Evolutionary conservation across 164 flowering plant species (phyloP).

Genomic region (Platanus orientalis): DNA sequence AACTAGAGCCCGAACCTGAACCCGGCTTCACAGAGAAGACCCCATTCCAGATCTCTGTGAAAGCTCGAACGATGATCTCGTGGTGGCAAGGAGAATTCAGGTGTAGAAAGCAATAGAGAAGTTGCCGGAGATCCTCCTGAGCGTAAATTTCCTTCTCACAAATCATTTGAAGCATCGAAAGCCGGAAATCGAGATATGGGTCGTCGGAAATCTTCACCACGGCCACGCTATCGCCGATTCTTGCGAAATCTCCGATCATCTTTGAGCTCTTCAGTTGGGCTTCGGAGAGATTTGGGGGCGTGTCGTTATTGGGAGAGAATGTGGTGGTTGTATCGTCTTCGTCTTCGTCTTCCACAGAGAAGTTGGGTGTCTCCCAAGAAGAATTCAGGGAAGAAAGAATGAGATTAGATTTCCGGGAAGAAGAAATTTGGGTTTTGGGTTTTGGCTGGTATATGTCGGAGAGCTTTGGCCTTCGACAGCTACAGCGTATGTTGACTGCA

Average conservation of each 20-base stretch:
- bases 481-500: slow-evolving; percentile 51
- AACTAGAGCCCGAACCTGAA: slow-evolving; percentile 9
- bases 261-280: slow-evolving; percentile 14
- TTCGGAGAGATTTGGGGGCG: slow-evolving; percentile 2
- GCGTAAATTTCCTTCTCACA: slow-evolving; percentile 55
- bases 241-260: slow-evolving; percentile 18
- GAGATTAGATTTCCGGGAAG: slow-evolving; percentile 6
- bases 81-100: slow-evolving; percentile 60
- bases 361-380: slow-evolving; percentile 21
- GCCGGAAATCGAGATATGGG: slow-evolving; percentile 63
- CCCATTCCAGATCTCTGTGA: slow-evolving; percentile 57
- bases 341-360: slow-evolving; percentile 12
- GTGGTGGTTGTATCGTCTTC: slow-evolving; percentile 20
- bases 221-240: slow-evolving; percentile 47
- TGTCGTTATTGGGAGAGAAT: slow-evolving; percentile 15
- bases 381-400: slow-evolving; percentile 17
- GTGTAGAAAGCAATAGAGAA: slow-evolving; percentile 54
- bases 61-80: slow-evolving; percentile 46
- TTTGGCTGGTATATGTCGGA: slow-evolving; percentile 45
- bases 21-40: slow-evolving; percentile 23
- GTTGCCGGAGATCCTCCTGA: slow-evolving; percentile 47
- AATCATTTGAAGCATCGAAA: slow-evolving; percentile 75
- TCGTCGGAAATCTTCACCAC: slow-evolving; percentile 62
- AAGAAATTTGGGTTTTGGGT: slow-evolving; percentile 22
- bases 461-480: slow-evolving; percentile 53